Evolutionary conservation across 108 stramenopile genomes (phyloP), one percentile per base, ranked within the genome.

Genomic region (Mayamaea pseudoterrestris): DNA sequence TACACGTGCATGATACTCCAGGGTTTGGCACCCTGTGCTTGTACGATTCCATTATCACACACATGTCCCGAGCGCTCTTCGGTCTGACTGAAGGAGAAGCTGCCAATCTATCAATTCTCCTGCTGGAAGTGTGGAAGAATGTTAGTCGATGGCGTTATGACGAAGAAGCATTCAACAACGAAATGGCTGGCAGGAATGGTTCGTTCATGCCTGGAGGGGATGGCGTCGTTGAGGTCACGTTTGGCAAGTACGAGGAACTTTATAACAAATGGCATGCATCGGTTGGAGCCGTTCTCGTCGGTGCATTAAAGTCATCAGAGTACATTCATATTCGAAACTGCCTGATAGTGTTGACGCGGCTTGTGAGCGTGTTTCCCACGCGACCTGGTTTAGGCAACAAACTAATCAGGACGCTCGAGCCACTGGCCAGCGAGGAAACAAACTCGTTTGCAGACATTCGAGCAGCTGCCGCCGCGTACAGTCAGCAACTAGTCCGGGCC

Each of bases 11-110:
- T 28, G 73, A 74, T 42, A 73, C 82, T 26, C 86, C 83, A 14
- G 77, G 87, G 0, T 94, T 94, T 48, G 64, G 61, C 22, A 82
- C 68, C 7, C 55, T 94, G 43, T 53, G 75, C 39, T 65, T 69
- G 46, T 53, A 79, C 30, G 89, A 94, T 40, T 53, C 53, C 13
- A 53, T 87, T 16, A 63, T 90, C 22, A 65, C 76, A 50, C 60
- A 64, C 9, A 52, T 71, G 14, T 61, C 73, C 17, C 80, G 77
- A 0, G 53, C 78, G 6, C 44, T 90, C 17, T 90, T 73, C 55
- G 83, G 72, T 41, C 40, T 76, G 8, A 94, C 93, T 1, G 93
- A 94, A 61, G 76, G 71, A 32, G 93, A 94, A 58, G 93, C 93
- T 14, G 79, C 83, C 1, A 80, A 73, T 36, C 32, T 82, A 6